Percentiles rank a stretch among this genome's conserved stretches.
These are phyloP conservation scores for Backusella mclennaniae DNA, from an alignment of 192 early-diverging fungal genomes.

Conservation along the genomic window DNA sequence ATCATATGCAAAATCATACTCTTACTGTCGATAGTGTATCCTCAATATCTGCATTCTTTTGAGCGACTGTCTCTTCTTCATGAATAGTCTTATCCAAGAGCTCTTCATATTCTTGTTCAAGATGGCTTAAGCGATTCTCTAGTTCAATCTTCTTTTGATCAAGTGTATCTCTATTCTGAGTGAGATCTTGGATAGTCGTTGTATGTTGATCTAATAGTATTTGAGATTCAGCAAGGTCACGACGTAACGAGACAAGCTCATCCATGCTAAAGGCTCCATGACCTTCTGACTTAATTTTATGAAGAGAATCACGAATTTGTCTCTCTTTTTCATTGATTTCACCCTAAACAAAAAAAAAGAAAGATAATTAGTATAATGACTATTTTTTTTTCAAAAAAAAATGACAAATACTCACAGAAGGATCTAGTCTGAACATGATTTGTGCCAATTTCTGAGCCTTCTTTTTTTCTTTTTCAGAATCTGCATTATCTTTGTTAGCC, in stretches of 20 bases:
- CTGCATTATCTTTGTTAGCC: conserved; percentile 50
- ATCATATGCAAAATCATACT: conserved; percentile 27
- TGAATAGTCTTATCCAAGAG: conserved; percentile 71
- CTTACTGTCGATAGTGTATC: conserved; percentile 86
- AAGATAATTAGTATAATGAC: not conserved
- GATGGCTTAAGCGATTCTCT: conserved; percentile 63
- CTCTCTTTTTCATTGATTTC: conserved; percentile 79
- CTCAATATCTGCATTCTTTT: conserved; percentile 55
- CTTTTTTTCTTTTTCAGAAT: conserved; percentile 75
- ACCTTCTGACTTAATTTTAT: conserved; percentile 58
- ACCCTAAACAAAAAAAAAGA: conserved; percentile 3
- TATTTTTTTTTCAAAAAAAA: no score
- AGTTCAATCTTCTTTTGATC: conserved; percentile 66
- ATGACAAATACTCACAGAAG: conserved; percentile 48
- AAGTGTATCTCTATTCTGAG: conserved; percentile 58
- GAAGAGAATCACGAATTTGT: conserved; percentile 72
- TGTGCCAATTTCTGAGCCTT: conserved; percentile 85
- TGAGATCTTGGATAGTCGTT: conserved; percentile 60
- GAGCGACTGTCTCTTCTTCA: conserved; percentile 62
- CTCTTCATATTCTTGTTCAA: conserved; percentile 85
- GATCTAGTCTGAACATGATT: conserved; percentile 86
- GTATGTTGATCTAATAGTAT: conserved; percentile 62
- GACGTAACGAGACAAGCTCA: conserved; percentile 68
- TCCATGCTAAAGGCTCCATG: conserved; percentile 51
- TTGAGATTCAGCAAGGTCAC: conserved; percentile 72